phyloP scores from a whole-genome alignment of 164 flowering plant species.

The Tinospora cordifolia region DNA sequence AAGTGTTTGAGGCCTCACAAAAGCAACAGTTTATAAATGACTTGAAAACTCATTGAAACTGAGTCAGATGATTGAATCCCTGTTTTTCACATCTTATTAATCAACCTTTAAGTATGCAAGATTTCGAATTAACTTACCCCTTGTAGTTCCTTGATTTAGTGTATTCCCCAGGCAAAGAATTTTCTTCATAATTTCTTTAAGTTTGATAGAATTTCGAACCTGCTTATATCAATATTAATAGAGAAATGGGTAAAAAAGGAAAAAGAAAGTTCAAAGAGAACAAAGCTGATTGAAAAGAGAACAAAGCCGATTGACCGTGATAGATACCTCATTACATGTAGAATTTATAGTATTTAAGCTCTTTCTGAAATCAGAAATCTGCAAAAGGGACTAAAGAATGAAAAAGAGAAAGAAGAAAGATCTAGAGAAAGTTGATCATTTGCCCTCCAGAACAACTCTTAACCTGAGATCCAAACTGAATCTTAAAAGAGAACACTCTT shows the following conservation, averaged over 20 bases:
- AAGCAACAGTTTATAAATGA: too few species aligned
- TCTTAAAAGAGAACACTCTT: conserved; percentile 89
- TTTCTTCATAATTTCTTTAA: conserved; percentile 84
- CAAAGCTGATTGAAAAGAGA: not conserved
- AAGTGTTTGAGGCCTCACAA: too few species aligned
- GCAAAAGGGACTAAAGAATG: conserved; percentile 18
- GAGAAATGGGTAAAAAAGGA: conserved; percentile 12
- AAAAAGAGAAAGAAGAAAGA: conserved; percentile 1
- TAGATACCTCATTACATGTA: conserved; percentile 78
- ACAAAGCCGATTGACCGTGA: not conserved
- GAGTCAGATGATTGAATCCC: too few species aligned
- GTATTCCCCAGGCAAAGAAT: conserved; percentile 81
- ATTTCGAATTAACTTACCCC: conserved; percentile 48
- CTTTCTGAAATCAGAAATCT: conserved; percentile 74
- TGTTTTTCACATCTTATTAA: too few species aligned
- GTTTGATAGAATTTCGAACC: conserved; percentile 67
- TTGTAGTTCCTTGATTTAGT: conserved; percentile 91
- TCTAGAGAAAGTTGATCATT: conserved; percentile 4
- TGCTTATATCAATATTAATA: conserved; percentile 20
- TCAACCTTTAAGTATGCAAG: not conserved
- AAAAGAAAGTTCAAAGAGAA: not conserved
- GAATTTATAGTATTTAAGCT: conserved; percentile 63
- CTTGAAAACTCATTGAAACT: too few species aligned
- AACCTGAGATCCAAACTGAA: conserved; percentile 85
- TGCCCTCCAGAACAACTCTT: conserved; percentile 6